Percentiles rank a stretch among this genome's conserved stretches.
Conservation (phyloP, 2,329 filamentous ascomycete genomes). For the Bipolaris cookei region DNA sequence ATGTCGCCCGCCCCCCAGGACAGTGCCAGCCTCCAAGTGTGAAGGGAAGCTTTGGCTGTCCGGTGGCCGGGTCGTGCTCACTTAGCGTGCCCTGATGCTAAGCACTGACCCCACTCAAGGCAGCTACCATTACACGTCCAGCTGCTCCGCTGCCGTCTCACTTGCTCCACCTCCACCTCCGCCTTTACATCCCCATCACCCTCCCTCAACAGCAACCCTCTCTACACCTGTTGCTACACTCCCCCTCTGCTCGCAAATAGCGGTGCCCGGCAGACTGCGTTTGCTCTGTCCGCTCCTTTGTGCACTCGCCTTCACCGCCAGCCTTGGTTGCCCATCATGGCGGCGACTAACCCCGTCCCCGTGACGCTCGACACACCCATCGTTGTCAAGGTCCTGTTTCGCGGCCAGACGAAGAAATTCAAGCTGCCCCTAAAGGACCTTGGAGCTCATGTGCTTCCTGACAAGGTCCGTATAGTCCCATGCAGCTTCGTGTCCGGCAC, state of each 20-base stretch:
- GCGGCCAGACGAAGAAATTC: slow-evolving; percentile 78
- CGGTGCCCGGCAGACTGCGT: slow-evolving; percentile 9
- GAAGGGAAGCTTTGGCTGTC: slow-evolving; percentile 8
- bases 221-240: slow-evolving; percentile 6
- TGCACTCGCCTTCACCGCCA: slow-evolving; percentile 38
- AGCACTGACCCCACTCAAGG: slow-evolving; percentile 26
- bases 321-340: slow-evolving; percentile 46
- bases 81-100: slow-evolving; percentile 11
- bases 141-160: slow-evolving; percentile 21
- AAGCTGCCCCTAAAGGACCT: slow-evolving; percentile 90
- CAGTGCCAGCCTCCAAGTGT: not conserved
- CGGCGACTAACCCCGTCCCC: slow-evolving; percentile 50
- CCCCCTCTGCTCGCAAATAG: slow-evolving; percentile 7
- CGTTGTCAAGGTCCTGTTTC: slow-evolving; percentile 82
- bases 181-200: slow-evolving; percentile 15
- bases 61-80: slow-evolving; percentile 13
- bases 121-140: slow-evolving; percentile 25
- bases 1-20: not conserved
- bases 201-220: slow-evolving; percentile 6
- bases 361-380: slow-evolving; percentile 74
- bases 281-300: slow-evolving; percentile 20
- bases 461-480: slow-evolving; percentile 71
- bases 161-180: slow-evolving; percentile 23
- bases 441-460: slow-evolving; percentile 72
- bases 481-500: not conserved